phyloP scores from a whole-genome alignment of 2,329 filamentous ascomycete species.

The Cladophialophora immunda region DNA sequence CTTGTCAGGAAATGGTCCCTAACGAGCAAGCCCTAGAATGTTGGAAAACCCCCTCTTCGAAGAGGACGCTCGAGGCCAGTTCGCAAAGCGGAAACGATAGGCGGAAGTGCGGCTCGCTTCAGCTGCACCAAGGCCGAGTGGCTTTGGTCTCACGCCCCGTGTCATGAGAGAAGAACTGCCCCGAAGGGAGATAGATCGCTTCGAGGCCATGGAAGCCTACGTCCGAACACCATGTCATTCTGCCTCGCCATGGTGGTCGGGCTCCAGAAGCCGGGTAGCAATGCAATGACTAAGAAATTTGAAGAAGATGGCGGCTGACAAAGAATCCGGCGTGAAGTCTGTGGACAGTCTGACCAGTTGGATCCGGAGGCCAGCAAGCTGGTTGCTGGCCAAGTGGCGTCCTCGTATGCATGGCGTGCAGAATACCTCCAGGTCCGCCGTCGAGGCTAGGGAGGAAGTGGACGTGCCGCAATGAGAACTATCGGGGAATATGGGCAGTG shows the following conservation, averaged over 20 bases:
- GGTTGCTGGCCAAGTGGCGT: not conserved
- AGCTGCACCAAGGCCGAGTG: not conserved
- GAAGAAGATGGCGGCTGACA: constrained; percentile 18
- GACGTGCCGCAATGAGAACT: not conserved
- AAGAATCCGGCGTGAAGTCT: constrained; percentile 18
- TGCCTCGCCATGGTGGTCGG: not conserved
- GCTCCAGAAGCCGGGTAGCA: not conserved
- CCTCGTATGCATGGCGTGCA: constrained; percentile 14
- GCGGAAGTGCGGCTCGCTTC: constrained; percentile 5
- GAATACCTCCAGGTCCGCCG: not conserved
- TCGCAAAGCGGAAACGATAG: constrained; percentile 1
- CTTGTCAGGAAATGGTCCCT: not conserved
- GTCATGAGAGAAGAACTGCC: constrained; percentile 13
- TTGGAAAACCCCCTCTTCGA: not conserved
- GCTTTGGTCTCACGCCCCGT: not conserved
- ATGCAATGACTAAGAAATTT: constrained; percentile 26
- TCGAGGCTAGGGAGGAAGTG: constrained; percentile 2
- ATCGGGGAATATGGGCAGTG: not conserved
- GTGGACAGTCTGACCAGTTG: not conserved
- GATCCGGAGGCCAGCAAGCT: not conserved
- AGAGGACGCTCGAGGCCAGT: not conserved
- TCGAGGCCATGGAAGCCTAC: not conserved
- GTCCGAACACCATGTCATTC: not conserved
- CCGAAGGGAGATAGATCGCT: constrained; percentile 6
- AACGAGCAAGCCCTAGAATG: not conserved